Evolutionary conservation across 352 stramenopile species (phyloP).

Genomic region (Globisporangium takayamanum): DNA sequence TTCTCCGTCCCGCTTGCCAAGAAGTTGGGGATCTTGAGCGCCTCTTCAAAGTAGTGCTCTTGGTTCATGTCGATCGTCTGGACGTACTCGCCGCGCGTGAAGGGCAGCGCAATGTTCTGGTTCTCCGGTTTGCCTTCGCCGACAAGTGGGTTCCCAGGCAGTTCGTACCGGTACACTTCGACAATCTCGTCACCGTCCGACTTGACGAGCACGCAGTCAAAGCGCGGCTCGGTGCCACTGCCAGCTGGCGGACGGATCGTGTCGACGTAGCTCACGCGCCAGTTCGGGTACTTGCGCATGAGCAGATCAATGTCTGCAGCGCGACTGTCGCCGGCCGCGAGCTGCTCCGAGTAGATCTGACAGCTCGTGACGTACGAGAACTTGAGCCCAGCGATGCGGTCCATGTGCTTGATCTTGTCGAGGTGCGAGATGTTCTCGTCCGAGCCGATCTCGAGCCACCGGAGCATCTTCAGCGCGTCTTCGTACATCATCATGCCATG

Average conservation of each 20-base stretch:
- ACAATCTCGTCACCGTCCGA: slow-evolving; percentile 83
- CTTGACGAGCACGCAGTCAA: slow-evolving; percentile 78
- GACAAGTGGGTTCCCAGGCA: slow-evolving; percentile 77
- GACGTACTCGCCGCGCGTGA: slow-evolving; percentile 81
- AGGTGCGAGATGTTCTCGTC: slow-evolving; percentile 79
- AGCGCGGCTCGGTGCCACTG: slow-evolving; percentile 61
- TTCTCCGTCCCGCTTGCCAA: slow-evolving; percentile 65
- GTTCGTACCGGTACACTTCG: slow-evolving; percentile 82
- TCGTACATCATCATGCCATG: slow-evolving; percentile 90
- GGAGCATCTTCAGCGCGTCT: slow-evolving; percentile 85
- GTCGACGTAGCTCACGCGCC: slow-evolving; percentile 87
- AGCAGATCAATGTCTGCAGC: slow-evolving; percentile 96
- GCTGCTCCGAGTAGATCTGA: slow-evolving; percentile 84
- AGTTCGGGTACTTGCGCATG: slow-evolving; percentile 95
- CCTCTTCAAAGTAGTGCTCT: slow-evolving; percentile 87
- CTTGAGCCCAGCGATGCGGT: slow-evolving; percentile 80
- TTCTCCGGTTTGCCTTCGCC: slow-evolving; percentile 86
- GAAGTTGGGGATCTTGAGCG: slow-evolving; percentile 87
- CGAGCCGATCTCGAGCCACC: slow-evolving; percentile 84
- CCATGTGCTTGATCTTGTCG: slow-evolving; percentile 88
- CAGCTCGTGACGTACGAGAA: slow-evolving; percentile 89
- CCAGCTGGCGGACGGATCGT: slow-evolving; percentile 65
- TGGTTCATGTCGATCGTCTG: slow-evolving; percentile 92
- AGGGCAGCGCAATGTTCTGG: slow-evolving; percentile 82
- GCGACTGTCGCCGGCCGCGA: slow-evolving; percentile 56